phyloP scores from a whole-genome alignment of 2,329 filamentous ascomycete species.

The Calonectria pteridis region DNA sequence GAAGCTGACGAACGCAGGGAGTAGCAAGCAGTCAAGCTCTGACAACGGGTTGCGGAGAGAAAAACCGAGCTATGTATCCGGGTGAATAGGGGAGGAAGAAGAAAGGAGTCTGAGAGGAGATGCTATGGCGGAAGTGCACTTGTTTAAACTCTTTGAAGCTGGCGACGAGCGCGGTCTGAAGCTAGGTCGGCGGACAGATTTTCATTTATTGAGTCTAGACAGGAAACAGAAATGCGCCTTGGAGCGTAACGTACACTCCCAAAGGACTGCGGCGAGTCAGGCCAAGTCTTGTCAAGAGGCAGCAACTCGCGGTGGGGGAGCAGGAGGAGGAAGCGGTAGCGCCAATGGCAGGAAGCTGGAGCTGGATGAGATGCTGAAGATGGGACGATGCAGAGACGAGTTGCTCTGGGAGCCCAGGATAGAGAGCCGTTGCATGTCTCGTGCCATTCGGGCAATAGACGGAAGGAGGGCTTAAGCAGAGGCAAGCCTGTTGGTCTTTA shows the following conservation, averaged over 20 bases:
- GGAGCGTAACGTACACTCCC: conserved; percentile 12
- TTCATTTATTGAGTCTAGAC: conserved; percentile 16
- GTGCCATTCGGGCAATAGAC: conserved; percentile 55
- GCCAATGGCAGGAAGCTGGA: conserved; percentile 25
- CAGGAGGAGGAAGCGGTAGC: conserved; percentile 1
- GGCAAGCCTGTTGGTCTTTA: conserved; percentile 56
- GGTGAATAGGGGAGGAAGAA: conserved; percentile 2
- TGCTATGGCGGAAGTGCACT: background rate
- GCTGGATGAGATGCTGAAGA: background rate
- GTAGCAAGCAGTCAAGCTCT: conserved; percentile 3
- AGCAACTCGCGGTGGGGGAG: conserved; percentile 15
- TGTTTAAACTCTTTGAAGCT: conserved; percentile 16
- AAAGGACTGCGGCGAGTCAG: conserved; percentile 22
- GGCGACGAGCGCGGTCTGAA: conserved; percentile 9
- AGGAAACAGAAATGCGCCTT: conserved; percentile 12
- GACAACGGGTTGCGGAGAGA: background rate
- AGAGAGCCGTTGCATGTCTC: conserved; percentile 56
- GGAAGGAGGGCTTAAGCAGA: conserved; percentile 44
- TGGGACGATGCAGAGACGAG: conserved; percentile 32
- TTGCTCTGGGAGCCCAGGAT: conserved; percentile 53
- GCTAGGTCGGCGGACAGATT: conserved; percentile 4
- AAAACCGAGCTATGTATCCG: background rate
- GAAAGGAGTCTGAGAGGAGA: background rate
- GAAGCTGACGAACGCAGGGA: conserved; percentile 2
- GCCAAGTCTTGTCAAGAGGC: conserved; percentile 5